These are phyloP conservation scores for Rhodotorula diobovata DNA, from an alignment of 768 basidiomycete genomes.

Conservation along the genomic window DNA sequence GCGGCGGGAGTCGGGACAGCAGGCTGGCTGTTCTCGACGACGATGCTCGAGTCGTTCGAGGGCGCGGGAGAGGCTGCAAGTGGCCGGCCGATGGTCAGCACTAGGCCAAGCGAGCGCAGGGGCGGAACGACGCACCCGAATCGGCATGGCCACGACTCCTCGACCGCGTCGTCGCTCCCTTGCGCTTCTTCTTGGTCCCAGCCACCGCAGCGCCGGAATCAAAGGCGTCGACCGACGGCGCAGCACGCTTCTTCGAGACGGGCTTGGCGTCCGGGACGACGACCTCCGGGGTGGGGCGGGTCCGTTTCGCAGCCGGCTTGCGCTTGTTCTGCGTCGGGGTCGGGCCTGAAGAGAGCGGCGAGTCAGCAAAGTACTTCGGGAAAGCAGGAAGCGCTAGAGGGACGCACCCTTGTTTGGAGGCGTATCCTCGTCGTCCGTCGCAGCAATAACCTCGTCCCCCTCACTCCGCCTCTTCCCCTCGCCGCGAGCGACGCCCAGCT, in stretches of 20 bases:
- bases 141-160: neutral
- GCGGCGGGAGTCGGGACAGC: too few relatives aligned
- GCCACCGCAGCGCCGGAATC: neutral
- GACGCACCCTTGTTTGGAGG: neutral
- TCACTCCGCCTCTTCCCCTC: conserved; percentile 2
- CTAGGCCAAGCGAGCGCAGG: neutral
- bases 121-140: neutral
- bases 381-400: neutral
- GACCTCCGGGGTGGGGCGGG: neutral
- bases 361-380: neutral
- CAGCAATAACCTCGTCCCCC: conserved; percentile 7
- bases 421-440: neutral
- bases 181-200: neutral
- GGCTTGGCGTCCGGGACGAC: neutral
- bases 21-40: neutral
- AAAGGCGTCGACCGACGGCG: neutral
- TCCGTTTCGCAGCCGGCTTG: neutral
- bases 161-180: conserved; percentile 4
- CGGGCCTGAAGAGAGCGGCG: neutral
- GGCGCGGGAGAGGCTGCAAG: neutral
- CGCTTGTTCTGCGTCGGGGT: conserved; percentile 14
- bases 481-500: neutral
- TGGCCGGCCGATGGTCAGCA: neutral
- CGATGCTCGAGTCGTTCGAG: too few relatives aligned
- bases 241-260: neutral